Evolutionary conservation across 1,284 basidiomycete species (phyloP).

Genomic region (Boletus nobilissimus): DNA sequence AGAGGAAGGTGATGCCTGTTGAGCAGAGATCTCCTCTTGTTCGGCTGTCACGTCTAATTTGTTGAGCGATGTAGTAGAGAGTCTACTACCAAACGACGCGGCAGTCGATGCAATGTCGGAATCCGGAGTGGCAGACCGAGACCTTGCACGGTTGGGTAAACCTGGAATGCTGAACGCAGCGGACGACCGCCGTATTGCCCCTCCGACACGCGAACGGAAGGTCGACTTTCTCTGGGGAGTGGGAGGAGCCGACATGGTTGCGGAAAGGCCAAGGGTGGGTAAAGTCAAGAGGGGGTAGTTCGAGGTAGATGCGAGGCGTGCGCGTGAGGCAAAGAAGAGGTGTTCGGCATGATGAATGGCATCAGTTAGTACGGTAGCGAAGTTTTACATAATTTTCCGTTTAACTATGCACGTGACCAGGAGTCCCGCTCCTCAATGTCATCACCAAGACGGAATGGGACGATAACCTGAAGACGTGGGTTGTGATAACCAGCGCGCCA

Average conservation of each 20-base stretch:
- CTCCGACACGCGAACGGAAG: conserved; percentile 49
- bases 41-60: conserved; percentile 44
- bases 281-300: conserved; percentile 13
- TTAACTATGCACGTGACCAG: too few relatives aligned
- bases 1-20: too few relatives aligned
- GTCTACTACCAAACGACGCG: conserved; percentile 43
- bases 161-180: conserved; percentile 47
- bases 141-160: conserved; percentile 41
- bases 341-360: too few relatives aligned
- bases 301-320: too few relatives aligned
- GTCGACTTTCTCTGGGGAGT: conserved; percentile 47
- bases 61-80: conserved; percentile 42
- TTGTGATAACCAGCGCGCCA: too few relatives aligned
- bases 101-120: conserved; percentile 45
- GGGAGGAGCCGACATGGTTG: conserved; percentile 40
- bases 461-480: too few relatives aligned
- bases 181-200: conserved; percentile 46
- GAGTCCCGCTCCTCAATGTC: too few relatives aligned
- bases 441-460: too few relatives aligned
- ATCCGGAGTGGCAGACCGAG: conserved; percentile 44
- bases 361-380: too few relatives aligned
- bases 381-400: too few relatives aligned
- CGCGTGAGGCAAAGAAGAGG: too few relatives aligned
- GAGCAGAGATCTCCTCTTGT: too few relatives aligned
- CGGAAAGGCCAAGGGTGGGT: conserved; percentile 8